Base-by-base conservation (phyloP, 2,329 filamentous ascomycete species). In the Septoria petroselini region DNA sequence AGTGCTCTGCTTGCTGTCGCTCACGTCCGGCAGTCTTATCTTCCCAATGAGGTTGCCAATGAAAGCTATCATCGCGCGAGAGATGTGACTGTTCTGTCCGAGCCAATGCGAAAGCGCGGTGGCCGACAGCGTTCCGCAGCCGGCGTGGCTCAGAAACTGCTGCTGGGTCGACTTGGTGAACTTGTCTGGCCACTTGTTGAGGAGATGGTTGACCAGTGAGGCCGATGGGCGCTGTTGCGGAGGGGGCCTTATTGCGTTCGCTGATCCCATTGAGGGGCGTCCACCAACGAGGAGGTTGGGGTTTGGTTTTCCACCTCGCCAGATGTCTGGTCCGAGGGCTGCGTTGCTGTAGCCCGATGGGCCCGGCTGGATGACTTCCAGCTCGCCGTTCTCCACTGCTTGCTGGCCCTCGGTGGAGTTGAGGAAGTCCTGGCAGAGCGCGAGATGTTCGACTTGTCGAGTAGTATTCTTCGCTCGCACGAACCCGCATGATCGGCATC, bases 71-170 rank as follows among this genome's bases (percentile, higher is more conserved):
- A 88, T 86, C 42, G 80, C 79, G 56, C 86, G 82, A 27, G 84
- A 81, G 68, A 88, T 86, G 52, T 88, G 77, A 7, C 82, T 75
- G 67, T 88, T 85, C 66, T 87, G 85, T 9, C 81, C 79, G 35
- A 89, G 79, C 85, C 85, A 89, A 65, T 76, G 74, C 15, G 78
- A 76, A 8, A 88, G 71, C 1, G 74, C 69, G 0, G 72, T 62
- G 41, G 80, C 80, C 14, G 78, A 71, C 14, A 86, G 71, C 0
- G 75, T 78, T 17, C 85, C 85, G 48, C 75, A 73, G 11, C 84
- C 84, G 4, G 85, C 84, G 40, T 80, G 75, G 8, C 72, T 73
- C 43, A 89, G 79, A 68, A 89, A 88, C 0, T 80, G 74, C 46
- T 82, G 77, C 52, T 84, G 81, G 0, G 84, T 88, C 8, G 85